phyloP scores from a whole-genome alignment of 306 rosid species.

The Vigna hirtella region DNA sequence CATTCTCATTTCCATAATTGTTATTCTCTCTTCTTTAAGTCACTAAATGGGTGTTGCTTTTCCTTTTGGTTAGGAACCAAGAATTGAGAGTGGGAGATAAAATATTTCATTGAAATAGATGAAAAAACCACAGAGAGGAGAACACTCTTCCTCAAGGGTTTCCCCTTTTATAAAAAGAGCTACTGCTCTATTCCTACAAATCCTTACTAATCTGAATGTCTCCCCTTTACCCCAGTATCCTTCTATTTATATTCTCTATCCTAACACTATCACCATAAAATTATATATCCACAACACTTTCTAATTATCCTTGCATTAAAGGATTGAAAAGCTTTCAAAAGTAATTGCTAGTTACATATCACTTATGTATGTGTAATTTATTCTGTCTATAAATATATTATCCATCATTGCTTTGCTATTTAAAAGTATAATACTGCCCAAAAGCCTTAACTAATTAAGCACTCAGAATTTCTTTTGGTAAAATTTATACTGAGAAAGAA shows the following conservation, averaged over 20 bases:
- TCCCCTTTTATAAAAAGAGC: too few relatives aligned
- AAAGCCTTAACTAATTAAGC: neutral
- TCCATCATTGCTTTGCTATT: neutral
- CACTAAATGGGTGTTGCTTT: neutral
- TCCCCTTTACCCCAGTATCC: too few relatives aligned
- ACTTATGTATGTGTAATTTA: neutral
- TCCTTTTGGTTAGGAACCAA: too few relatives aligned
- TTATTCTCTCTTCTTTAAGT: neutral
- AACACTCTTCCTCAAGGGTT: too few relatives aligned
- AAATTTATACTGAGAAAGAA: too few relatives aligned
- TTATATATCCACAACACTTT: neutral
- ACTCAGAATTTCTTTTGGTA: too few relatives aligned
- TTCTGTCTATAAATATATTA: conserved; percentile 11
- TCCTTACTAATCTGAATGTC: too few relatives aligned
- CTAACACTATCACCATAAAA: neutral
- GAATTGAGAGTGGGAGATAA: too few relatives aligned
- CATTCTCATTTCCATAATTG: conserved; percentile 9
- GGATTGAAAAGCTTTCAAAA: neutral
- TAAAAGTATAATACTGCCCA: conserved; percentile 17
- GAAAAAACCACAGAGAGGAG: too few relatives aligned
- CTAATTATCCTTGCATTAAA: conserved; percentile 15
- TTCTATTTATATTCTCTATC: too few relatives aligned
- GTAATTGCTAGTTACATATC: conserved; percentile 17
- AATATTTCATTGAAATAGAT: too few relatives aligned
- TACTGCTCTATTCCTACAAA: too few relatives aligned